A percentile compares a stretch with the other conserved stretches of the same genome.
Conservation (phyloP, 2,329 filamentous ascomycete species). For the Microcyclospora tardicrescens region DNA sequence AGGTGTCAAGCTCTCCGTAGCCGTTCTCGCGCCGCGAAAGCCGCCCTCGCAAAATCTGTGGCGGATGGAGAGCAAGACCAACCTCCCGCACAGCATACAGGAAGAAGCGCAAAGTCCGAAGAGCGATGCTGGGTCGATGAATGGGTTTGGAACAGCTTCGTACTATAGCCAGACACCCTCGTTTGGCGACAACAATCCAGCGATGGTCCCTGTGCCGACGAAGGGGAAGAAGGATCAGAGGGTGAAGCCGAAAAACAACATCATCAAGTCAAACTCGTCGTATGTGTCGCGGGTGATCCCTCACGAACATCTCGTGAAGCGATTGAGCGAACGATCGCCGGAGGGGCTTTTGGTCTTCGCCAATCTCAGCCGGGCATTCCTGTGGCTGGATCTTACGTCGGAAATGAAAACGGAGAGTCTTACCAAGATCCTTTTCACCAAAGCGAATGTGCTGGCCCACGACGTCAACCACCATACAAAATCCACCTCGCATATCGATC, state of each 20-base stretch:
- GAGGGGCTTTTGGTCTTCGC: constrained; percentile 84
- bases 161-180: constrained; percentile 37
- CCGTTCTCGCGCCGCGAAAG: constrained; percentile 49
- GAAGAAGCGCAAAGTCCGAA: constrained; percentile 33
- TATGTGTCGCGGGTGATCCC: constrained; percentile 95
- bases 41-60: constrained; percentile 31
- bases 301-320: constrained; percentile 67
- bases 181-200: constrained; percentile 77
- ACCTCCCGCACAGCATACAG: constrained; percentile 33
- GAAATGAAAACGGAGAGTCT: constrained; percentile 71
- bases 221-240: constrained; percentile 51
- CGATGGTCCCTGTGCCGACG: constrained; percentile 57
- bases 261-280: constrained; percentile 95
- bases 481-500: constrained; percentile 64
- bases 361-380: constrained; percentile 88
- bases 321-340: constrained; percentile 60
- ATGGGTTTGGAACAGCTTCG: constrained; percentile 24
- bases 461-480: constrained; percentile 81
- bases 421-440: constrained; percentile 93
- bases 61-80: constrained; percentile 24
- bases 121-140: constrained; percentile 35
- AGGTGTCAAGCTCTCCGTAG: constrained; percentile 72
- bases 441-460: constrained; percentile 87
- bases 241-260: constrained; percentile 94
- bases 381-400: constrained; percentile 86